These are phyloP conservation scores for Diospyros kaki DNA, from an alignment of 148 eudicot species.

Conservation along the genomic window DNA sequence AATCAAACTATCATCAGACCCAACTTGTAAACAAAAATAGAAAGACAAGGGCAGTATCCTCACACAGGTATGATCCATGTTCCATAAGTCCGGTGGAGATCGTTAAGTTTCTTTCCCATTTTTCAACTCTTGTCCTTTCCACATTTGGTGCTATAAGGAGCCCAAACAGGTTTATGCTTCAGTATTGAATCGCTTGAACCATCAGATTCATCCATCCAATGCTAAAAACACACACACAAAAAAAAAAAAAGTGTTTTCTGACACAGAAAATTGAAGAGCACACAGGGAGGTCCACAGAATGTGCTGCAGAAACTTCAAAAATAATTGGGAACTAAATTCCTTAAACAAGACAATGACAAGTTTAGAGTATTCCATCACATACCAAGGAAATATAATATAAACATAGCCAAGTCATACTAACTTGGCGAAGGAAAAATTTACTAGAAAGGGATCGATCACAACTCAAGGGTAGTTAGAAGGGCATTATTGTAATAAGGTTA, in stretches of 20 bases:
- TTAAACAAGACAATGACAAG: no score
- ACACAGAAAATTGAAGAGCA: not conserved
- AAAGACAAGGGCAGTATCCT: constrained; percentile 21
- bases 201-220: constrained; percentile 70
- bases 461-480: no score
- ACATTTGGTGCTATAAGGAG: constrained; percentile 42
- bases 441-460: constrained; percentile 87
- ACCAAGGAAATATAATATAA: not conserved
- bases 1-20: no score
- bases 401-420: constrained; percentile 22
- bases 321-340: no score
- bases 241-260: not conserved
- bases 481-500: no score
- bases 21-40: constrained; percentile 11
- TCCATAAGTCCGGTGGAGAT: constrained; percentile 80
- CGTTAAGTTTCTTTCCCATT: constrained; percentile 56
- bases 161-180: constrained; percentile 97
- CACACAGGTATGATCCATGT: constrained; percentile 97
- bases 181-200: constrained; percentile 72
- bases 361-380: not conserved
- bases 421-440: constrained; percentile 94
- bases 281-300: not conserved
- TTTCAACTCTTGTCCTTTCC: constrained; percentile 55
- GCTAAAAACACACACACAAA: constrained; percentile 55
- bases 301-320: no score